These are phyloP conservation scores for Arachnopeziza araneosa DNA, from an alignment of 2,329 filamentous ascomycete species.

Conservation along the genomic window DNA sequence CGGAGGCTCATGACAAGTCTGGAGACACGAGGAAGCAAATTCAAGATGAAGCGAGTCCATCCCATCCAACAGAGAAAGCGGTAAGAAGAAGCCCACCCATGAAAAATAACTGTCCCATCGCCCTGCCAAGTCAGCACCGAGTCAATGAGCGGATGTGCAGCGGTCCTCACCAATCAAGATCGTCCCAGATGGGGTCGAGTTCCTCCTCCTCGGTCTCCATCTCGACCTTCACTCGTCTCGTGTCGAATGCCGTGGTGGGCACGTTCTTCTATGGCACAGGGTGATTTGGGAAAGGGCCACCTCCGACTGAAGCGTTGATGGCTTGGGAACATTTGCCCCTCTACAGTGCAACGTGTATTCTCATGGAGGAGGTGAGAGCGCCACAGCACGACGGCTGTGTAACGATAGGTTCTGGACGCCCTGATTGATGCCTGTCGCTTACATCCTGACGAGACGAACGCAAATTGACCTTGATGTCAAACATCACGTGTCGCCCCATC, in stretches of 20 bases:
- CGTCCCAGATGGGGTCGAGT: constrained; percentile 29
- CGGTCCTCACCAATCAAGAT: constrained; percentile 27
- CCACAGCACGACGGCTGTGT: background rate
- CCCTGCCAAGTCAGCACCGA: constrained; percentile 37
- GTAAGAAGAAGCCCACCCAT: constrained; percentile 40
- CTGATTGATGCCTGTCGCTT: background rate
- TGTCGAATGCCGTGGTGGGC: constrained; percentile 9
- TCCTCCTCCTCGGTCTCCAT: constrained; percentile 37
- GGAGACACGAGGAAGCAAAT: background rate
- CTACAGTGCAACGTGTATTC: background rate
- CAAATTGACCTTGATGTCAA: background rate
- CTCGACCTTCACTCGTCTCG: constrained; percentile 27
- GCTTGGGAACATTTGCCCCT: background rate
- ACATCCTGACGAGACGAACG: background rate
- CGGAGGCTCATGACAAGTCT: background rate
- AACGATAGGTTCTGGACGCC: background rate
- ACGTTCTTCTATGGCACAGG: background rate
- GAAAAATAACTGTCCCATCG: constrained; percentile 71
- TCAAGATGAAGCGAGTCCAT: background rate
- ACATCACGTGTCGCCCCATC: background rate
- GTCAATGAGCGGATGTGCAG: background rate
- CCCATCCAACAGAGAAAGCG: background rate
- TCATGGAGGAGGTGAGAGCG: background rate
- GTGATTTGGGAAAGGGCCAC: background rate
- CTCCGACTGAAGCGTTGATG: background rate